Conservation (phyloP, 2,329 filamentous ascomycete species). For the Chaetomium olivaceum region DNA sequence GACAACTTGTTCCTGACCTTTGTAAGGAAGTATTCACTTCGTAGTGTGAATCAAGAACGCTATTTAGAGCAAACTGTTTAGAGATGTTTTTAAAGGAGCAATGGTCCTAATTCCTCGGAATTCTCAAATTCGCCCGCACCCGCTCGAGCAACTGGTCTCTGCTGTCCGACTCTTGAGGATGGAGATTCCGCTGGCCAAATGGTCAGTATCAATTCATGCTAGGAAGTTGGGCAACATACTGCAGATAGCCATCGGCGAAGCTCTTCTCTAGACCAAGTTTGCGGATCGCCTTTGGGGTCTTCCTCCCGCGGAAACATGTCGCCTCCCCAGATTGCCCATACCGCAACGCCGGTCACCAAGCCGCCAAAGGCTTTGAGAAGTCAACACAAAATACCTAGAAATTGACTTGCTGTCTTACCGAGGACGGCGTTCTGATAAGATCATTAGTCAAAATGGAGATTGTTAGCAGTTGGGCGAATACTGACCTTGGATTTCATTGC, state of each 20-base stretch:
- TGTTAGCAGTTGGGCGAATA: not conserved
- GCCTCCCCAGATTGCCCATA: conserved; percentile 81
- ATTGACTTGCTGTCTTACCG: conserved; percentile 51
- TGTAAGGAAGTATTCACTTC: not conserved
- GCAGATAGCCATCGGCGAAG: conserved; percentile 76
- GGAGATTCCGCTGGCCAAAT: conserved; percentile 46
- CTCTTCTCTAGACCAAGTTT: conserved; percentile 76
- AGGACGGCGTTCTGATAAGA: conserved; percentile 65
- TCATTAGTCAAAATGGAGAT: conserved; percentile 24
- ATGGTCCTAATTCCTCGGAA: conserved; percentile 36
- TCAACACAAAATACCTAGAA: conserved; percentile 28
- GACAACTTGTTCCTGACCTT: not conserved
- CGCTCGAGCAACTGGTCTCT: conserved; percentile 50
- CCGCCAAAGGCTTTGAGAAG: conserved; percentile 70
- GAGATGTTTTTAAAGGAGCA: not conserved
- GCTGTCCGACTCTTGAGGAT: conserved; percentile 46
- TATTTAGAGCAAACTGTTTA: not conserved
- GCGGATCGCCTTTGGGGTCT: conserved; percentile 76
- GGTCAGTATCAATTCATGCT: conserved; percentile 19
- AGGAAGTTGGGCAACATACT: conserved; percentile 55
- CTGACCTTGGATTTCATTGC: conserved; percentile 69
- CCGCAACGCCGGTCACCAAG: conserved; percentile 76
- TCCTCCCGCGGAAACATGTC: conserved; percentile 75
- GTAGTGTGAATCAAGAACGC: not conserved
- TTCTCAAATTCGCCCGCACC: conserved; percentile 50